phyloP scores from a whole-genome alignment of 768 basidiomycete genomes.

The Termitomyces sp. region DNA sequence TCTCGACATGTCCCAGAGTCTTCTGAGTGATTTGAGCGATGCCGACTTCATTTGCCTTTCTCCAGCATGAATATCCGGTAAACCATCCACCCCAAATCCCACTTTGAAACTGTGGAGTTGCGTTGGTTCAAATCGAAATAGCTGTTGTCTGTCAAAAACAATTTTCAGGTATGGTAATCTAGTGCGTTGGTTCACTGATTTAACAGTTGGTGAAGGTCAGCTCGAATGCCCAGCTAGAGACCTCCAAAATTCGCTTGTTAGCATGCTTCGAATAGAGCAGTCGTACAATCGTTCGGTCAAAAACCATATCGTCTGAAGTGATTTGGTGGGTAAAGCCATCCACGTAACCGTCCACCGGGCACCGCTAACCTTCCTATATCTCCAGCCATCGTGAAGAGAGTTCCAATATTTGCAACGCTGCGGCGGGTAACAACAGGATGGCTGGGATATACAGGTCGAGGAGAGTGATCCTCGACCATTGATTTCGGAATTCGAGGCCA shows the following conservation, averaged over 20 bases:
- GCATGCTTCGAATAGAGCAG: not conserved
- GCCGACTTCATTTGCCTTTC: not conserved
- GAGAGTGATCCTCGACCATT: no score
- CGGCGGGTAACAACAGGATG: not conserved
- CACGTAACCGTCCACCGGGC: not conserved
- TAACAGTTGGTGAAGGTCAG: not conserved
- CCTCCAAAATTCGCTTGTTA: not conserved
- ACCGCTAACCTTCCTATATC: not conserved
- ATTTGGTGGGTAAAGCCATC: not conserved
- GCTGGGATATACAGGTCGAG: not conserved
- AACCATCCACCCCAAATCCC: not conserved
- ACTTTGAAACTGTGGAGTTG: not conserved
- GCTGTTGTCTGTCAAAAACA: not conserved
- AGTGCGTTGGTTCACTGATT: not conserved
- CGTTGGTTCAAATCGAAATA: not conserved
- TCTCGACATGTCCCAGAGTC: not conserved
- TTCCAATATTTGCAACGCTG: not conserved
- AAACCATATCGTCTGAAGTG: not conserved
- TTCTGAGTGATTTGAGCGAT: not conserved
- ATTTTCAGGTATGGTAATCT: not conserved
- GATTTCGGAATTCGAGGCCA: not conserved
- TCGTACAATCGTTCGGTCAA: not conserved
- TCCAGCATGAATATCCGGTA: not conserved
- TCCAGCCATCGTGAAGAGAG: not conserved
- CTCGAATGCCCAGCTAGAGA: not conserved